Percentiles rank a stretch among this genome's conserved stretches.
phyloP scores from a whole-genome alignment of 2,329 filamentous ascomycete genomes.

The Penicillium brasilianum region DNA sequence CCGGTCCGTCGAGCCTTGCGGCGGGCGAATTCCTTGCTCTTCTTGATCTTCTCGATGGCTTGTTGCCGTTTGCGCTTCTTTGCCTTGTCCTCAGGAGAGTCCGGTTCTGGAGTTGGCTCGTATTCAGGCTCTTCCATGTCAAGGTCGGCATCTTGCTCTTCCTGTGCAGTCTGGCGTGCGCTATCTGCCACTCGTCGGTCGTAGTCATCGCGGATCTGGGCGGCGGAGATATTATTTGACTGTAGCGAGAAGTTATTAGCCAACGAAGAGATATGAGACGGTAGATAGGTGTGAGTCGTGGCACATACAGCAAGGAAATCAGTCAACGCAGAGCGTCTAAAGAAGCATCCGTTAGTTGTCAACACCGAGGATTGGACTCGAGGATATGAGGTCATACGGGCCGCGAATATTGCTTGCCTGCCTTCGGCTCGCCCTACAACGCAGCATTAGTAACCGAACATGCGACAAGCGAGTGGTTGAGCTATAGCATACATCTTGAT shows the following conservation, averaged over 20 bases:
- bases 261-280: background rate
- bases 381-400: conserved; percentile 49
- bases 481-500: conserved; percentile 6
- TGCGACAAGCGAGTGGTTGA: background rate
- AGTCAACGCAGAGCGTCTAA: conserved; percentile 67
- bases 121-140: conserved; percentile 40
- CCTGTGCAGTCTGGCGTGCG: conserved; percentile 43
- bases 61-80: conserved; percentile 64
- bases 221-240: conserved; percentile 70
- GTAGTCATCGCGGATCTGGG: conserved; percentile 66
- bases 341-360: conserved; percentile 22
- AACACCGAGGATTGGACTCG: background rate
- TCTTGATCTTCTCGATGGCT: conserved; percentile 53
- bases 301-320: conserved; percentile 67
- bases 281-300: background rate
- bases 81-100: conserved; percentile 44
- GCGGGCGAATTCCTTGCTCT: conserved; percentile 57
- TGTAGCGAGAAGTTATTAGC: conserved; percentile 28
- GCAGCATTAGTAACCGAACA: conserved; percentile 5
- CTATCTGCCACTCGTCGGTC: conserved; percentile 58
- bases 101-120: conserved; percentile 14
- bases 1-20: conserved; percentile 50
- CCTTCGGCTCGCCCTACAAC: conserved; percentile 36
- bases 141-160: conserved; percentile 36
- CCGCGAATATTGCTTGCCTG: conserved; percentile 44